phyloP scores from a whole-genome alignment of 768 basidiomycete genomes.

The Leccinellum albellum region DNA sequence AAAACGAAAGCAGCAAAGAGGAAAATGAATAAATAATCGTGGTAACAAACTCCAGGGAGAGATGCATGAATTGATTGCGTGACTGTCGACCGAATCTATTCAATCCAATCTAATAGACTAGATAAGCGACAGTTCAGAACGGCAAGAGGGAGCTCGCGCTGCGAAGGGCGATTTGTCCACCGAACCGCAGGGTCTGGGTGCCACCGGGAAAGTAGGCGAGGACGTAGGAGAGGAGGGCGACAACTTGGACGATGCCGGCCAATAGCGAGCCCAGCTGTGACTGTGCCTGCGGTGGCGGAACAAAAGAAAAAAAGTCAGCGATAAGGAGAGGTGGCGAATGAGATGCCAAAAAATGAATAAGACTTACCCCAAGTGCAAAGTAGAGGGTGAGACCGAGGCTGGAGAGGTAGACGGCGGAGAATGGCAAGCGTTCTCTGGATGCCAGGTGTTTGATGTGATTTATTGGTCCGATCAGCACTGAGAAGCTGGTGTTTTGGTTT shows the following conservation, averaged over 20 bases:
- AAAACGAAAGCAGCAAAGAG: neutral
- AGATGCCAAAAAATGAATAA: neutral
- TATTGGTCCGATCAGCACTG: slow-evolving; percentile 83
- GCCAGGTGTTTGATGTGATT: slow-evolving; percentile 88
- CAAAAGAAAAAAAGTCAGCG: neutral
- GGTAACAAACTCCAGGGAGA: neutral
- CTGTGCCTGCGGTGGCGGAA: slow-evolving; percentile 57
- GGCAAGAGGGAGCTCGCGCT: slow-evolving; percentile 83
- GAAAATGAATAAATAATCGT: neutral
- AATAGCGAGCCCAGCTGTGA: slow-evolving; percentile 87
- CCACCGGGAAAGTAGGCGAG: slow-evolving; percentile 96
- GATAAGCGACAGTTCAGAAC: slow-evolving; percentile 39
- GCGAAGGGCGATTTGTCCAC: slow-evolving; percentile 74
- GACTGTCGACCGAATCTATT: neutral
- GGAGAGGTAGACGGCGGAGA: slow-evolving; percentile 76
- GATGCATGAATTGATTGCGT: neutral
- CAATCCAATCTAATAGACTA: neutral
- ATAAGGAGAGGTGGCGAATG: neutral
- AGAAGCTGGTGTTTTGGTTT: slow-evolving; percentile 48
- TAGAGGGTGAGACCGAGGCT: slow-evolving; percentile 86
- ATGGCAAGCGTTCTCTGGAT: slow-evolving; percentile 80
- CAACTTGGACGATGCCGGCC: slow-evolving; percentile 77
- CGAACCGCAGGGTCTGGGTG: slow-evolving; percentile 73
- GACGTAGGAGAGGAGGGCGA: slow-evolving; percentile 84
- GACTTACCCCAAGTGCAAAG: slow-evolving; percentile 77